Evolutionary conservation across 208 protist species (phyloP).

Genomic region (Strigomonas culicis): DNA sequence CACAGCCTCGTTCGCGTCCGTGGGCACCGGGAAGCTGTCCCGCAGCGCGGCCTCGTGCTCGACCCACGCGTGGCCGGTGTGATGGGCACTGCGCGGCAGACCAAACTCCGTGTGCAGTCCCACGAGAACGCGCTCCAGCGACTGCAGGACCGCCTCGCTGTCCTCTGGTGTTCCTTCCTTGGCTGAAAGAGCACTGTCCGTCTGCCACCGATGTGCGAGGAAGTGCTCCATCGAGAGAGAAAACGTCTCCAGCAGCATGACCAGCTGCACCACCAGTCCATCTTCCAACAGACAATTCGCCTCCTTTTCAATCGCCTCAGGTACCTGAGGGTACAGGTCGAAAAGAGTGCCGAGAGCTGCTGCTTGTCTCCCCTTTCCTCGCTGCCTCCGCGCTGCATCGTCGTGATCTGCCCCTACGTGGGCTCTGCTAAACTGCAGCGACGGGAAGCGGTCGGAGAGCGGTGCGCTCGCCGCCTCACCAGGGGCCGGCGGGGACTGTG

Average conservation of each 20-base stretch:
- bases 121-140: slow-evolving; percentile 26
- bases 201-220: slow-evolving; percentile 9
- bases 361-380: neutral
- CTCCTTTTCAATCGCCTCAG: slow-evolving; percentile 15
- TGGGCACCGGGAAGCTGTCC: too few relatives aligned
- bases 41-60: too few relatives aligned
- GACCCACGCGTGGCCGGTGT: slow-evolving; percentile 1
- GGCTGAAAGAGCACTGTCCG: neutral
- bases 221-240: slow-evolving; percentile 29
- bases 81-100: slow-evolving; percentile 29
- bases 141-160: too few relatives aligned
- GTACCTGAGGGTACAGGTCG: slow-evolving; percentile 13
- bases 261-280: slow-evolving; percentile 27
- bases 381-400: too few relatives aligned
- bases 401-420: neutral
- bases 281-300: slow-evolving; percentile 14
- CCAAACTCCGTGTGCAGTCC: slow-evolving; percentile 67
- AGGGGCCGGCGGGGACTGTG: too few relatives aligned
- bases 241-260: slow-evolving; percentile 27
- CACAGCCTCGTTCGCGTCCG: too few relatives aligned
- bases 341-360: neutral
- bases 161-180: too few relatives aligned
- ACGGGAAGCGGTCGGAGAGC: neutral
- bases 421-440: neutral
- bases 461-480: neutral